Percentiles rank a stretch among this genome's conserved stretches.
Conservation (phyloP, 2,329 filamentous ascomycete species). For the Neopestalotiopsis rosae region DNA sequence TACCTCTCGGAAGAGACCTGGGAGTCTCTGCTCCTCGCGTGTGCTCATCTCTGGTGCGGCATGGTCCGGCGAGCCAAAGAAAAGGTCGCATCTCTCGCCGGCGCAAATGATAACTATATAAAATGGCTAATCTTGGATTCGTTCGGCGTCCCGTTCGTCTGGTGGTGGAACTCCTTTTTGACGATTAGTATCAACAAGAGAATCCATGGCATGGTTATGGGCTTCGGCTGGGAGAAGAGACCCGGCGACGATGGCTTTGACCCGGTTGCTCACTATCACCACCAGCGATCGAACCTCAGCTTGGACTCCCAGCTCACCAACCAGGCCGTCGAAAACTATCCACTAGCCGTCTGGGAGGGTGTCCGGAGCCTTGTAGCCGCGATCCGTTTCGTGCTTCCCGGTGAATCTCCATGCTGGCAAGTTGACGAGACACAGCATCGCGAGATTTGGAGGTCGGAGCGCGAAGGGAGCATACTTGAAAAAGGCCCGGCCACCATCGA, state of each 20-base stretch:
- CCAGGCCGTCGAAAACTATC: background rate
- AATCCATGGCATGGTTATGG: background rate
- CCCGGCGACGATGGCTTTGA: background rate
- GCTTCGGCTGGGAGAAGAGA: background rate
- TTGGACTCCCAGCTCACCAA: background rate
- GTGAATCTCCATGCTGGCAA: background rate
- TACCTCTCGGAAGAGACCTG: background rate
- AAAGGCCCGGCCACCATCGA: background rate
- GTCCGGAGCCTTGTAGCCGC: background rate
- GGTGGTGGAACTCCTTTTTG: background rate
- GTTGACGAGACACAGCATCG: background rate
- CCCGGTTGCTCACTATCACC: background rate
- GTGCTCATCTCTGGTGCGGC: background rate
- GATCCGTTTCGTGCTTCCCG: background rate
- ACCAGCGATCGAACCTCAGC: background rate
- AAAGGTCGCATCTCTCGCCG: background rate
- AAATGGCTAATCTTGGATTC: background rate
- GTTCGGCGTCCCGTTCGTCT: background rate
- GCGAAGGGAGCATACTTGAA: background rate
- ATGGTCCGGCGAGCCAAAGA: background rate
- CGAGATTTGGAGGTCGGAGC: background rate
- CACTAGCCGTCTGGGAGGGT: background rate
- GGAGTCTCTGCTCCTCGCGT: background rate
- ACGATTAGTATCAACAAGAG: background rate
- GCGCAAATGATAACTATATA: background rate